Evolutionary conservation across 108 stramenopile genomes (phyloP).

Genomic region (Cyclotella sp.): DNA sequence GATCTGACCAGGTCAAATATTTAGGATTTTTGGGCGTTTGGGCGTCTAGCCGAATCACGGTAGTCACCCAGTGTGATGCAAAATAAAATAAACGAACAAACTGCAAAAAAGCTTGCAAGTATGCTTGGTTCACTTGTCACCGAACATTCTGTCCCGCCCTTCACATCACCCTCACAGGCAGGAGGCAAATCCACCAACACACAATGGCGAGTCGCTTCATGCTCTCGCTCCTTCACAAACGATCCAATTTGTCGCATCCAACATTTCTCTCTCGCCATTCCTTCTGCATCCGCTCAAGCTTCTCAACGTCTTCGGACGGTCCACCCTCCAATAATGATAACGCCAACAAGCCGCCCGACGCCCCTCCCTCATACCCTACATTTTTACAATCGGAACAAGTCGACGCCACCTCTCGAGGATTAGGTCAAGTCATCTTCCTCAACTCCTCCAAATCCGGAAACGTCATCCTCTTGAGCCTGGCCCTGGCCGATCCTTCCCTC

Average conservation of each 20-base stretch:
- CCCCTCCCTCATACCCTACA: neutral
- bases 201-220: neutral
- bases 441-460: slow-evolving; percentile 61
- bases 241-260: neutral
- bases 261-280: neutral
- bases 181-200: neutral
- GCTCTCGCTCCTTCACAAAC: neutral
- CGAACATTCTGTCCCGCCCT: no score
- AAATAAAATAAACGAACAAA: no score
- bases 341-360: neutral
- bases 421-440: slow-evolving; percentile 86
- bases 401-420: slow-evolving; percentile 50
- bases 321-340: neutral
- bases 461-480: slow-evolving; percentile 64
- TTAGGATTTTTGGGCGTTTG: no score
- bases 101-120: no score
- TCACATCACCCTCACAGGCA: no score
- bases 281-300: neutral
- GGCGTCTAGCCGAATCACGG: no score
- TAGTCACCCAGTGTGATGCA: no score
- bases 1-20: no score
- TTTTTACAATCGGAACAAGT: slow-evolving; percentile 8
- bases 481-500: slow-evolving; percentile 73
- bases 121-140: no score
- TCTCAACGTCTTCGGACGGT: slow-evolving; percentile 7